Percentiles rank a stretch among this genome's conserved stretches.
Conservation (phyloP, 2,329 filamentous ascomycete genomes). For the Fusarium sp. region DNA sequence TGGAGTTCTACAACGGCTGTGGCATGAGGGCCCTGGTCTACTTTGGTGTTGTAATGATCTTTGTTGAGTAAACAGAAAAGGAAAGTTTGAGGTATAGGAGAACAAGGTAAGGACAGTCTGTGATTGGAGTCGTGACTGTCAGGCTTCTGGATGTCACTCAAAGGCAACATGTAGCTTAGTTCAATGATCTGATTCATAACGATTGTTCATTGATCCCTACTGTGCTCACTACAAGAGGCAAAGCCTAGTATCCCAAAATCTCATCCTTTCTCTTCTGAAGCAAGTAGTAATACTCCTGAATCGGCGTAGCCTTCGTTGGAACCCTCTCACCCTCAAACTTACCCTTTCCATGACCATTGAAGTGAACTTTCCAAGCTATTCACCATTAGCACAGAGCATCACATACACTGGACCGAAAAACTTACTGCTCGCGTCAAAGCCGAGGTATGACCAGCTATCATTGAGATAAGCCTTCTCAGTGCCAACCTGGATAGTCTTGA, state of each 20-base stretch:
- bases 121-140: no score
- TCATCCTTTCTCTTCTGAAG: conserved; percentile 51
- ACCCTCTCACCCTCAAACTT: conserved; percentile 49
- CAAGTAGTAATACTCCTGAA: conserved; percentile 52
- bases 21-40: fast-evolving
- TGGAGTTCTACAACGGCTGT: fast-evolving
- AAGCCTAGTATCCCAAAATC: conserved; percentile 15
- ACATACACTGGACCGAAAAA: neutral
- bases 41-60: fast-evolving
- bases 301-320: conserved; percentile 33
- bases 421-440: conserved; percentile 60
- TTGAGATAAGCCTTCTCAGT: conserved; percentile 58
- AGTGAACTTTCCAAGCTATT: conserved; percentile 52
- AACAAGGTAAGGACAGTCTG: fast-evolving
- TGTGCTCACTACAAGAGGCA: fast-evolving
- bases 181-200: neutral
- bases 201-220: neutral
- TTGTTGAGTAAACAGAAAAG: no score
- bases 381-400: conserved; percentile 27
- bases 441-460: conserved; percentile 61
- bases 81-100: no score
- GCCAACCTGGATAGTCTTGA: conserved; percentile 58
- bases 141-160: neutral
- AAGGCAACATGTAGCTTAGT: neutral
- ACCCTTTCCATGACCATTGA: conserved; percentile 53